Evolutionary conservation across 106 monocot genomes (phyloP), one percentile per base, ranked within the genome.

Genomic region (Dendrobium chrysotoxum): DNA sequence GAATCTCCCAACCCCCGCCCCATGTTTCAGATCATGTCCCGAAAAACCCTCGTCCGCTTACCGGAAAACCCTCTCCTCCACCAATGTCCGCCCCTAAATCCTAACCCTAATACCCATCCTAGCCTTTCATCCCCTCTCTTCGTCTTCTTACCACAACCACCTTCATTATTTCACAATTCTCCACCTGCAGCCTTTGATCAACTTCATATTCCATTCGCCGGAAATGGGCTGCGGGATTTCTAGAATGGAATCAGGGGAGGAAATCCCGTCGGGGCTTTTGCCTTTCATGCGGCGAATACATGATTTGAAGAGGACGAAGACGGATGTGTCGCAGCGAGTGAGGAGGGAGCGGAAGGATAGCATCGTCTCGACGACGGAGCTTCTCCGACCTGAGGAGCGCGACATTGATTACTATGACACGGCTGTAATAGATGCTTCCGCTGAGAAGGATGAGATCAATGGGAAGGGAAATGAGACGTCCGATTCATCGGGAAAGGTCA

Each of bases 201-300:
- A 11, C 15, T 50, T 15, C 15, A 50, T 15, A 50, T 50, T 26
- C 8, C 71, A 35, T 3, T 13, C 71, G 8, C 31, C 38, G 7
- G 1, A 38, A n/a, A 77, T 77, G 76, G 76, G 76, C 53, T 77
- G 76, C 76, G 76, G 50, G 50, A 26, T 25, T 42, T 77, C 76
- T 21, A 42, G 50, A 41, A 3, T 53, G 76, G 76, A 77, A 15
- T 20, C 76, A 5, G 76, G 53, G 50, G 76, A 77, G 76, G 76
- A 77, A 4, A 53, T 53, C 50, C 76, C 76, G 1, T 23, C 76
- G 50, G 25, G 50, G 8, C 23, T 77, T 1, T 0, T 12, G 47
- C 50, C 76, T 11, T 30, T 53, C 50, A 41, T 41, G 20, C 45
- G 76, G 50, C 45, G 50, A 13, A 3, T 53, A 2, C 76, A 53